Base-by-base conservation (phyloP, 2,329 filamentous ascomycete genomes). In the Colletotrichum falcatum region DNA sequence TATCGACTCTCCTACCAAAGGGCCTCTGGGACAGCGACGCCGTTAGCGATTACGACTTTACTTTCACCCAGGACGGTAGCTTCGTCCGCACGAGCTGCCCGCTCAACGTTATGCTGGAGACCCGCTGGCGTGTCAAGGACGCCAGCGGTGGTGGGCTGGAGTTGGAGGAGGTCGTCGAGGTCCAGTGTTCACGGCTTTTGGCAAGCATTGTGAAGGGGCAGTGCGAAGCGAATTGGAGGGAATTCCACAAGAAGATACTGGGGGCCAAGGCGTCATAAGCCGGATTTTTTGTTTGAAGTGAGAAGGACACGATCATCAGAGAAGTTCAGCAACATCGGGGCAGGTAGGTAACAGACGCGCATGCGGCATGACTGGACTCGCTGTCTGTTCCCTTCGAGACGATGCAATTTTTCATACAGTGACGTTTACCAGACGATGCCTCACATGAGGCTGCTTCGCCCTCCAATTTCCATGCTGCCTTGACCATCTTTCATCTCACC, bases 401-500 rank as follows among this genome's bases (percentile, higher is more conserved):
- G 30, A 9, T 58, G 44, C 23, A 26, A 9, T 11, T 49, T 46
- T 33, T 51, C 26, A 42, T 54, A 59, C 26, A 37, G 39, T 30
- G 9, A 30, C 37, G 18, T 55, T 7, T 35, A n/a, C n/a, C n/a
- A n/a, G 23, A 18, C 18, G 20, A 44, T 2, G 26, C 20, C 63
- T 77, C 82, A 98, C 96, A 98, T 98, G 81, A 99, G 85, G 82
- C 94, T 98, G 76, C 92, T 95, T 78, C 96, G 86, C 18, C 95
- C 96, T 9, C 96, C 96, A 82, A 99, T 90, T 81, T 98, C 96
- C 80, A 91, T 97, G 66, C 92, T 93, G 0, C 93, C 94, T 81
- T 98, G 94, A 1, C 96, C 96, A 80, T 92, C 95, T 71, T 91
- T 94, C 94, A 99, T 94, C 84, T 98, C 95, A 9, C 96, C 96